Base-by-base conservation (phyloP, 345 rosid genomes). In the Salix arbutifolia region DNA sequence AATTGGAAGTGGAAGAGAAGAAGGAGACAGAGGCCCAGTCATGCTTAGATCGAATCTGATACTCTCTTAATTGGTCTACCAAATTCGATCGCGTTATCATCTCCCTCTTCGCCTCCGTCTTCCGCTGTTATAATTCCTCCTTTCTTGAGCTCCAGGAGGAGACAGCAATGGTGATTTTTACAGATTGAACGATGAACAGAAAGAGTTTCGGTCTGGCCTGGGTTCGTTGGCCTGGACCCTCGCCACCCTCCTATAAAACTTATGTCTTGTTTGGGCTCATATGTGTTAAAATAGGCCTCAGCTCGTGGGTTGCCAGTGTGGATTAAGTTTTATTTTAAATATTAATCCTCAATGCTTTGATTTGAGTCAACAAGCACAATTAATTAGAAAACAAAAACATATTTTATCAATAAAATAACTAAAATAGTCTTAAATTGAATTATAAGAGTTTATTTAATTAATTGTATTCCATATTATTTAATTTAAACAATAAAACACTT, bases 1-100 rank as follows among this genome's bases (percentile, higher is more conserved):
- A 68, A 83, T 85, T 90, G n/a, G 98, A 88, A 26, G 95, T 87
- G 77, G 99, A 93, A 53, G 94, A 91, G 87, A 96, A 96, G 85
- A 96, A 89, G 25, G 99, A 93, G 78, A 96, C 87, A 64, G 98
- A 91, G n/a, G 96, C 96, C 99, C 97, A 96, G 76, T 96, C 98
- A 77, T 93, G 92, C 77, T 91, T 96, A 68, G 99, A 93, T 80
- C 95, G 91, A 84, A 90, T 94, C 90, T 96, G 98, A 76, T 93
- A 93, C 86, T 93, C 98, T 58, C 98, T 87, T 79, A 96, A 85
- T 79, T 93, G 98, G 79, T 96, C 98, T 14, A 91, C 97, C 79
- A 96, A 84, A 78, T 96, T 93, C 72, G 99, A 96, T 82, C 99
- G 86, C 80, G 98, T 96, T 79, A 96, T 96, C 99, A 96, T 96